These are phyloP conservation scores for Aegilops sharonensis DNA, from an alignment of 176 grass and related monocot species.

Conservation along the genomic window DNA sequence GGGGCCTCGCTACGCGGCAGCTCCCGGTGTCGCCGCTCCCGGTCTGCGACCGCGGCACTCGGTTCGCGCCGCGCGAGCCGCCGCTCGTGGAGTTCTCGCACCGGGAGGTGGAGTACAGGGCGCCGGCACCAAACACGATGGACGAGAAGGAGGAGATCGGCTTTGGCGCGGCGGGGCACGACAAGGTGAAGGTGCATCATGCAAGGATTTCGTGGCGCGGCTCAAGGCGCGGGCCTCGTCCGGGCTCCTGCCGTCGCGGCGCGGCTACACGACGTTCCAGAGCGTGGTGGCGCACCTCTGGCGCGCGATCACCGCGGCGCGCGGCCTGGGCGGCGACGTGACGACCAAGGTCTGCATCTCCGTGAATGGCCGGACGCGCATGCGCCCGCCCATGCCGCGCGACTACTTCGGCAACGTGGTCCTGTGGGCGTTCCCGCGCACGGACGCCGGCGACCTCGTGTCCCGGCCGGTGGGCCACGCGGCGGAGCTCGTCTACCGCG, in stretches of 20 bases:
- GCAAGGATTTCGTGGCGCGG: slow-evolving; percentile 47
- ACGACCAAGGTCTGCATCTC: slow-evolving; percentile 30
- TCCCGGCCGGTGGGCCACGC: not conserved
- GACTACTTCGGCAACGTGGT: slow-evolving; percentile 50
- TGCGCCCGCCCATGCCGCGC: slow-evolving; percentile 25
- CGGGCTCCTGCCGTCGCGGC: not conserved
- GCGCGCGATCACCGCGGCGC: slow-evolving; percentile 39
- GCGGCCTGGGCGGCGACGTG: not conserved
- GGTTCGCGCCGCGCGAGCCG: slow-evolving; percentile 32
- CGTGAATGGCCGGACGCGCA: slow-evolving; percentile 35
- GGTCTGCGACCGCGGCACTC: slow-evolving; percentile 31
- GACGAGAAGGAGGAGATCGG: not conserved
- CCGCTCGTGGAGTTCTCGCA: slow-evolving; percentile 47
- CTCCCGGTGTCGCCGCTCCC: slow-evolving; percentile 20
- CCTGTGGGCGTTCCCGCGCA: slow-evolving; percentile 38
- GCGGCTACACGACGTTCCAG: slow-evolving; percentile 53
- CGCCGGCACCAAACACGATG: not conserved
- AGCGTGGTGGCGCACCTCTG: slow-evolving; percentile 57
- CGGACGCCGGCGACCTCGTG: slow-evolving; percentile 10
- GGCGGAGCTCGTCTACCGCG: slow-evolving; percentile 18
- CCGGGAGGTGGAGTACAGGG: slow-evolving; percentile 37
- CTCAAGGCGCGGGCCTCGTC: slow-evolving; percentile 47
- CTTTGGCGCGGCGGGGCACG: slow-evolving; percentile 11
- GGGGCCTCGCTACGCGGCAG: slow-evolving; percentile 46
- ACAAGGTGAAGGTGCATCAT: slow-evolving; percentile 61